Percentiles rank a stretch among this genome's conserved stretches.
phyloP scores from a whole-genome alignment of 257 asterid genomes.

The Mentha longifolia region DNA sequence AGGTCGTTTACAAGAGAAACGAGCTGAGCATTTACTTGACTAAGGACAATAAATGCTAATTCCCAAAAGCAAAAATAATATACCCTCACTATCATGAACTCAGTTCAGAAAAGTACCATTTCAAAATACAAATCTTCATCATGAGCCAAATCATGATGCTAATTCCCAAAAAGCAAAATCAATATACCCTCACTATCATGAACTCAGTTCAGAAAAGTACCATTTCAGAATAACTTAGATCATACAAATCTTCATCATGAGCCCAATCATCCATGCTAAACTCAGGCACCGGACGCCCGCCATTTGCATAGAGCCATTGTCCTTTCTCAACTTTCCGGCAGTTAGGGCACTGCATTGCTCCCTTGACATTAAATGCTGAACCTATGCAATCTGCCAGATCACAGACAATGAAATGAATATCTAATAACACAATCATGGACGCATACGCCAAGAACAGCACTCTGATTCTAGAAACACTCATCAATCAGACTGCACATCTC shows the following conservation, averaged over 20 bases:
- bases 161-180: slow-evolving; percentile 2
- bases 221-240: slow-evolving; percentile 83
- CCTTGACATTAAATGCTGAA: slow-evolving; percentile 90
- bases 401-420: slow-evolving; percentile 21
- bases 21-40: not conserved
- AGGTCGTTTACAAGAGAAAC: slow-evolving; percentile 1
- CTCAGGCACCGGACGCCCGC: slow-evolving; percentile 78
- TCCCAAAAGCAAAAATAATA: not conserved
- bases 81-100: not conserved
- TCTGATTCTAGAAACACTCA: slow-evolving; percentile 15
- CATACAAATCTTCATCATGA: slow-evolving; percentile 85
- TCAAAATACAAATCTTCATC: slow-evolving; percentile 89
- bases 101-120: no score
- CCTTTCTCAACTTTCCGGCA: slow-evolving; percentile 98
- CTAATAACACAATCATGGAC: not conserved
- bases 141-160: slow-evolving; percentile 67
- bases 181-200: not conserved
- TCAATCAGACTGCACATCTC: slow-evolving; percentile 18
- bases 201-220: slow-evolving; percentile 42
- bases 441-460: not conserved
- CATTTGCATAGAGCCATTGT: slow-evolving; percentile 91
- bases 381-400: slow-evolving; percentile 91
- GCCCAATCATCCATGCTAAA: slow-evolving; percentile 85
- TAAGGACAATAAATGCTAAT: slow-evolving; percentile 10
- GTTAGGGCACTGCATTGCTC: slow-evolving; percentile 98